phyloP scores from a whole-genome alignment of 2,329 filamentous ascomycete genomes.

The Diaporthe batatas region DNA sequence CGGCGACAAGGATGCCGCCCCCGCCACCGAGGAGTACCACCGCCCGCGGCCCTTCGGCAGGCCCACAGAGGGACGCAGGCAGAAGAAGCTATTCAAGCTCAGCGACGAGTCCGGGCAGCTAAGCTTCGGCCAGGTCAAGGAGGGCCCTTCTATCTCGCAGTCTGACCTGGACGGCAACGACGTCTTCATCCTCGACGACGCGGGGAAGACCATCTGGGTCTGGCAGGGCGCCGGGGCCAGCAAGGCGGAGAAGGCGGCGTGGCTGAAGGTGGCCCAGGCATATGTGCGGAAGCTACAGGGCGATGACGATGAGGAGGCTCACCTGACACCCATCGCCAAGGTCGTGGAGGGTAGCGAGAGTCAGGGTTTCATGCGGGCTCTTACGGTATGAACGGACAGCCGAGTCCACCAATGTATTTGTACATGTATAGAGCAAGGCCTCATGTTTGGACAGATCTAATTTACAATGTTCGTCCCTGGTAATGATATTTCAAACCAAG shows the following conservation, averaged over 20 bases:
- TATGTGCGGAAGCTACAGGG: conserved; percentile 62
- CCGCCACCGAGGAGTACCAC: conserved; percentile 57
- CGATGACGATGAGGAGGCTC: conserved; percentile 51
- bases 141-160: conserved; percentile 59
- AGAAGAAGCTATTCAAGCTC: conserved; percentile 69
- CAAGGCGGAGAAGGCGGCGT: conserved; percentile 68
- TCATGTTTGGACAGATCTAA: neutral
- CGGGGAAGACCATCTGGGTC: conserved; percentile 71
- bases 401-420: neutral
- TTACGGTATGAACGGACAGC: conserved; percentile 49
- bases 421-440: neutral
- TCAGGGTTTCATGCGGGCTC: conserved; percentile 62
- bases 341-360: conserved; percentile 70
- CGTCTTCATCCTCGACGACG: conserved; percentile 73
- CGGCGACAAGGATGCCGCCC: conserved; percentile 59
- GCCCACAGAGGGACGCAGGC: conserved; percentile 45
- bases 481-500: neutral
- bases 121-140: conserved; percentile 70
- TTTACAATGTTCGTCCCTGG: neutral
- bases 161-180: conserved; percentile 70
- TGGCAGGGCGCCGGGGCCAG: conserved; percentile 75
- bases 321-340: conserved; percentile 67
- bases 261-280: conserved; percentile 70
- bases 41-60: conserved; percentile 56
- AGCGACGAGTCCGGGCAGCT: conserved; percentile 72